phyloP scores from a whole-genome alignment of 495 filamentous ascomycete species.

The Penicillium daleae region DNA sequence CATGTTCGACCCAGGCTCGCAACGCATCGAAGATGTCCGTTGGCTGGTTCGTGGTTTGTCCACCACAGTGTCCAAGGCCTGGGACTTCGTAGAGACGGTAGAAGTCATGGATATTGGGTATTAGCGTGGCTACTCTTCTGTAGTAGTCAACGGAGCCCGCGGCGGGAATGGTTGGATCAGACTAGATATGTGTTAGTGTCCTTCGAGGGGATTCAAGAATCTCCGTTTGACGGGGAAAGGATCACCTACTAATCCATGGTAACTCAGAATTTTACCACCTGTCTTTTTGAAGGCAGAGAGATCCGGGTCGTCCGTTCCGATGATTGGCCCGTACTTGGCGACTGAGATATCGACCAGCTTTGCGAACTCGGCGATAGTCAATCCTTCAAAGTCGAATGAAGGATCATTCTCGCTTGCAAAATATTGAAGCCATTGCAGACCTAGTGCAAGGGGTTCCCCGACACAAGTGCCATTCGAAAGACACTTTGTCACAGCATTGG shows the following conservation, averaged over 20 bases:
- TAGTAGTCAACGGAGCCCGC: background rate
- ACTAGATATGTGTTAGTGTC: background rate
- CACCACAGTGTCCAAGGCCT: background rate
- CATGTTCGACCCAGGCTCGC: background rate
- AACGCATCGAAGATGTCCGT: background rate
- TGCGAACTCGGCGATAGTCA: background rate
- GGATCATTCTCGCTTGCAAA: background rate
- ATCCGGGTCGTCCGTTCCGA: background rate
- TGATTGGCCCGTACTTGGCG: background rate
- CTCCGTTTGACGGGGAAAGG: background rate
- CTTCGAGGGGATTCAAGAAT: background rate
- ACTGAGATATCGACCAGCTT: background rate
- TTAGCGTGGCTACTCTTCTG: background rate
- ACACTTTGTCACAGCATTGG: background rate
- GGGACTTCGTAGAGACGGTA: background rate
- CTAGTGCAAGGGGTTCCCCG: background rate
- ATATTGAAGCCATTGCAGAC: background rate
- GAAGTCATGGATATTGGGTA: background rate
- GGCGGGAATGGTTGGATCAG: background rate
- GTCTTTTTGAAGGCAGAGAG: background rate
- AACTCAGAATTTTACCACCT: background rate
- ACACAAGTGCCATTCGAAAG: background rate
- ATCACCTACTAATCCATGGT: background rate
- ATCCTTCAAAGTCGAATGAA: background rate
- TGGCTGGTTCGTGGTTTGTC: background rate